These are phyloP conservation scores for Trichoderma koningiopsis DNA, from an alignment of 2,329 filamentous ascomycete species.

Conservation along the genomic window DNA sequence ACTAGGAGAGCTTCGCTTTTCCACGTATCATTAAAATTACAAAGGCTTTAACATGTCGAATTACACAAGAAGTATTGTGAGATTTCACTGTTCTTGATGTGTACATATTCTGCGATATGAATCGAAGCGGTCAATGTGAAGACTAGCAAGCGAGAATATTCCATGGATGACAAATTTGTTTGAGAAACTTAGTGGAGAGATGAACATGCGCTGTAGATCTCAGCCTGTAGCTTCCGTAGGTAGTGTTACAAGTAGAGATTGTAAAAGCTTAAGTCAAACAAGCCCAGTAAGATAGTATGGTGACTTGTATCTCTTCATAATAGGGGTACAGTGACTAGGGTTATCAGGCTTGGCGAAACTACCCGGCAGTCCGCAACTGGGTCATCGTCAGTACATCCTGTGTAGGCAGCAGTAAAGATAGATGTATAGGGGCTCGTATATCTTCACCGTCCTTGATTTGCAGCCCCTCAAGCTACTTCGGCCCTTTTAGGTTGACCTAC, in stretches of 20 bases:
- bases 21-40: neutral
- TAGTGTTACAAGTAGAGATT: neutral
- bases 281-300: neutral
- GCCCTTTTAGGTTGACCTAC: neutral
- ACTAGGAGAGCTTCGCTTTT: neutral
- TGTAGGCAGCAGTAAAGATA: neutral
- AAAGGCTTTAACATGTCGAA: no score
- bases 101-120: neutral
- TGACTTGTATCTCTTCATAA: neutral
- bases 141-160: neutral
- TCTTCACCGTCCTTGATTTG: neutral
- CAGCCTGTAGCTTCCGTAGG: neutral
- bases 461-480: neutral
- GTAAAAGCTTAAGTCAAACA: neutral
- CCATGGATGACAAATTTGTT: neutral
- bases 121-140: neutral
- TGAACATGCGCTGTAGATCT: neutral
- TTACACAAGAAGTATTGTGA: neutral
- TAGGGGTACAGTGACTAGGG: no score
- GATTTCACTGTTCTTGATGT: neutral
- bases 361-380: neutral
- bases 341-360: neutral
- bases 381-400: neutral
- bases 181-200: neutral
- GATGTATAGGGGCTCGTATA: neutral